Conservation (phyloP, 768 basidiomycete species). For the Russula brevipes region DNA sequence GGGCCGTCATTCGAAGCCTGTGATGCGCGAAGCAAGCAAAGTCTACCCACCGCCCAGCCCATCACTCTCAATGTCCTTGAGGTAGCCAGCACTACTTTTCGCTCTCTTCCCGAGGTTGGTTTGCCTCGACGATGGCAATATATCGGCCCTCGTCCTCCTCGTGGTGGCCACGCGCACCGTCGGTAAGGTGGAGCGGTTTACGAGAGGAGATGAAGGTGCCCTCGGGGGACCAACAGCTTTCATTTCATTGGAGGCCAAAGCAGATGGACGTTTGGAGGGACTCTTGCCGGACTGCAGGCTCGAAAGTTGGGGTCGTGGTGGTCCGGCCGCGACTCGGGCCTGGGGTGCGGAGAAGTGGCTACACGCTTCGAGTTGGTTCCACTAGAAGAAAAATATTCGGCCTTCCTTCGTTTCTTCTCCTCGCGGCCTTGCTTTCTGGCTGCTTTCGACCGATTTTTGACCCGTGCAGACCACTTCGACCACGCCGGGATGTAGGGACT, state of each 20-base stretch:
- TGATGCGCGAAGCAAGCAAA: not conserved
- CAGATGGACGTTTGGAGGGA: not conserved
- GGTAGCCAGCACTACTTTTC: slow-evolving; percentile 39
- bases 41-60: slow-evolving; percentile 70
- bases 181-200: slow-evolving; percentile 12
- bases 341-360: slow-evolving; percentile 41
- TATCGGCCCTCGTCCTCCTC: slow-evolving; percentile 77
- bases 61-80: slow-evolving; percentile 55
- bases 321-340: slow-evolving; percentile 31
- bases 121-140: slow-evolving; percentile 77
- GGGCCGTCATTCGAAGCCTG: not conserved
- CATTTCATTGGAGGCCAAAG: too few species aligned
- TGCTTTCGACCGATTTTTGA: slow-evolving; percentile 49
- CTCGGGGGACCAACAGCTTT: too few species aligned
- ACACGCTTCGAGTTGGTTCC: slow-evolving; percentile 35
- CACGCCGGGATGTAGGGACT: not conserved
- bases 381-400: slow-evolving; percentile 47
- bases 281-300: slow-evolving; percentile 7
- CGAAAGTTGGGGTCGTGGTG: not conserved
- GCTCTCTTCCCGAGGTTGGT: slow-evolving; percentile 49
- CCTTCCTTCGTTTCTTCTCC: slow-evolving; percentile 57
- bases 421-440: slow-evolving; percentile 57
- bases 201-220: too few species aligned
- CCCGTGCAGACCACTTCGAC: slow-evolving; percentile 5
- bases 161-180: slow-evolving; percentile 32